Evolutionary conservation across 129 eudicot species (phyloP).

Genomic region (Kitagawia praeruptora): DNA sequence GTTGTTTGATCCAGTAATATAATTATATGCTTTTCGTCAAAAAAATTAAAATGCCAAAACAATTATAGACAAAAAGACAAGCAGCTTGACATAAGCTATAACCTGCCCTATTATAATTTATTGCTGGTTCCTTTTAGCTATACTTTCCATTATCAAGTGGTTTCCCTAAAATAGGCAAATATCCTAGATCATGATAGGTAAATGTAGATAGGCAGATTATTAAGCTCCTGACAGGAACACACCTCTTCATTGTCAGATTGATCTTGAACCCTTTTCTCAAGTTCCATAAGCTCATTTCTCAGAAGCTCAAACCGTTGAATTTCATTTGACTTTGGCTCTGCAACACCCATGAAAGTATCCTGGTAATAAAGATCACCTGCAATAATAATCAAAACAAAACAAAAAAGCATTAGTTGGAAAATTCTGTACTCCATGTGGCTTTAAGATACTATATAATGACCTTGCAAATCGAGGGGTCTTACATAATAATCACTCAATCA

Average conservation of each 20-base stretch:
- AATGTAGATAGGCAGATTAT: not conserved
- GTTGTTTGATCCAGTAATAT: too few relatives aligned
- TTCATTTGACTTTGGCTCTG: conserved; percentile 49
- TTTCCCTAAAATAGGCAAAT: too few relatives aligned
- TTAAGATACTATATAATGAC: too few relatives aligned
- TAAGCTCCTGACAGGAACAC: not conserved
- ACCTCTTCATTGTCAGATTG: conserved; percentile 55
- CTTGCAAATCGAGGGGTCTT: not conserved
- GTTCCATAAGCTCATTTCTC: conserved; percentile 79
- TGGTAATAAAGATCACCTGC: conserved; percentile 39
- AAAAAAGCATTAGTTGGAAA: too few relatives aligned
- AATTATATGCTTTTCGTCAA: too few relatives aligned
- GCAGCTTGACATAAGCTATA: not conserved
- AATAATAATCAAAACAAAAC: too few relatives aligned
- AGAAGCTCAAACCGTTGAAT: conserved; percentile 69
- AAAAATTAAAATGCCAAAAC: not conserved
- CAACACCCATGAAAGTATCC: conserved; percentile 16
- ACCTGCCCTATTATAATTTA: not conserved
- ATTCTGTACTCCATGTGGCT: too few relatives aligned
- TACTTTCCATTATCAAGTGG: not conserved
- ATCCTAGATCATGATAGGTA: too few relatives aligned
- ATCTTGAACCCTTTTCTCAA: conserved; percentile 74
- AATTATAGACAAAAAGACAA: not conserved
- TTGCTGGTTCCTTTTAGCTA: not conserved
- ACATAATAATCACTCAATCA: too few relatives aligned